Base-by-base conservation (phyloP, 1,284 basidiomycete species). In the Tilletia caries region DNA sequence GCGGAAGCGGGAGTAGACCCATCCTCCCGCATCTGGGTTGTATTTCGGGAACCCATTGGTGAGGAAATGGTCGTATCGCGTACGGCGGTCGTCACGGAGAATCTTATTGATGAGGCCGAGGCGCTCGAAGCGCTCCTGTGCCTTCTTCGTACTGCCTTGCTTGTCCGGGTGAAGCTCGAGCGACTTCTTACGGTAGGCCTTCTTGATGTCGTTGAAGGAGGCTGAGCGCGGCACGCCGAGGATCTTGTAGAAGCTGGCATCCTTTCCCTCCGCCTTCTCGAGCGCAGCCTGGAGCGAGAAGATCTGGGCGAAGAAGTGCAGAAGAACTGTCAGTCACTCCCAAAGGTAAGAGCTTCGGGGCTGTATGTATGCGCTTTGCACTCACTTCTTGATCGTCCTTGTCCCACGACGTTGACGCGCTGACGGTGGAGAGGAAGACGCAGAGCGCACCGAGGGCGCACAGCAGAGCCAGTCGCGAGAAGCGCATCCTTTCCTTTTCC, bases 131-230 rank as follows among this genome's bases (percentile, higher is more conserved):
- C 77, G 71, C 65, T 80, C 75, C 64, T 76, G 58, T 1, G 58
- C 71, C 8, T 77, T 77, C 12, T 73, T 68, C 1, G 71, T 58
- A 0, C 72, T 64, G n/a, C 73, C 75, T 2, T 69, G 64, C 65
- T 81, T 80, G 70, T 83, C 81, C 27, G 81, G 81, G 52, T 83
- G 81, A 60, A 81, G 71, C 66, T 81, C 78, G 23, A 80, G 68
- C 34, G 73, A 75, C 64, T 76, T 77, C 44, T 80, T 77, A 2
- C 80, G 73, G 67, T 82, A 83, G 15, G 80, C 81, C 25, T 76
- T 72, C 67, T 77, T 76, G 70, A 83, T 80, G 1, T 77, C 75
- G 15, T 68, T 52, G 1, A 68, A 44, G 0, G 70, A 65, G 1
- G 81, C 76, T 3, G 67, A 54, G 37, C 67, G 69, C 2, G 71